Evolutionary conservation across 257 asterid genomes (phyloP).

Genomic region (Perilla frutescens): DNA sequence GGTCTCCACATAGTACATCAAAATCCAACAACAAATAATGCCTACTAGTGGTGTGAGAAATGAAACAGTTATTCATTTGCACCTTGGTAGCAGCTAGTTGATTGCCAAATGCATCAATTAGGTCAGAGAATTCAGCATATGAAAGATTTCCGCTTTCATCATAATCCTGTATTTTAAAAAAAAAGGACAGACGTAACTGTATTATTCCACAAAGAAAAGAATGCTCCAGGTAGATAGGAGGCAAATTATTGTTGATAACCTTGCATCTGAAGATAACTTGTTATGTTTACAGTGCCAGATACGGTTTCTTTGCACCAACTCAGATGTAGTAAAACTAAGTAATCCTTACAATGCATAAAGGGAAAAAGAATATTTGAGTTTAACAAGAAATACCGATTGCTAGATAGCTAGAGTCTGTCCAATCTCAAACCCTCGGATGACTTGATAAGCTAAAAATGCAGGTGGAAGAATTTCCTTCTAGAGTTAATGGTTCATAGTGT

Average conservation of each 20-base stretch:
- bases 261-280: conserved; percentile 25
- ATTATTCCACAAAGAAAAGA: conserved; percentile 23
- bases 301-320: conserved; percentile 9
- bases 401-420: not conserved
- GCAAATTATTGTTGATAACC: conserved; percentile 25
- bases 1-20: conserved; percentile 23
- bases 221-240: conserved; percentile 20
- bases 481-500: too few species aligned
- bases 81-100: conserved; percentile 87
- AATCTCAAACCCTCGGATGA: conserved; percentile 4
- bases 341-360: not conserved
- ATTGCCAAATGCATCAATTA: conserved; percentile 95
- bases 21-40: conserved; percentile 22
- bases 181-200: conserved; percentile 29
- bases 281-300: not conserved
- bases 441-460: conserved; percentile 6
- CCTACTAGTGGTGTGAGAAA: not conserved
- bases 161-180: conserved; percentile 67
- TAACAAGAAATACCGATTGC: not conserved
- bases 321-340: not conserved
- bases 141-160: conserved; percentile 86
- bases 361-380: conserved; percentile 5
- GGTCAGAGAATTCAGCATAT: conserved; percentile 70
- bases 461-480: conserved; percentile 1
- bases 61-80: conserved; percentile 30